These are phyloP conservation scores for Kodamaea alishanica DNA, from an alignment of 1,139 yeast species.

Conservation along the genomic window DNA sequence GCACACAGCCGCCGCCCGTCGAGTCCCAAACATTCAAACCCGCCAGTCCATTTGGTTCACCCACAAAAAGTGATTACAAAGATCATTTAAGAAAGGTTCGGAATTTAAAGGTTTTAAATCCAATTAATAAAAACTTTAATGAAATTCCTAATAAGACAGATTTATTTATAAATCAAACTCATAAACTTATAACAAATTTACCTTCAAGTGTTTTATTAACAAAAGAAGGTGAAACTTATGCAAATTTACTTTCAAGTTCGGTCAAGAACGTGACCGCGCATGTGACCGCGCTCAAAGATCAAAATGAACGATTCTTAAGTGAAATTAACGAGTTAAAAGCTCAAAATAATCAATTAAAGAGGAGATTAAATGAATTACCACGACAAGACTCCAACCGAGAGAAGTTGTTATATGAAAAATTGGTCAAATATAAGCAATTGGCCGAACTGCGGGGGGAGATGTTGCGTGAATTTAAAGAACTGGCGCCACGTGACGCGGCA, in stretches of 20 bases:
- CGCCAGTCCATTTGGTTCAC: constrained; percentile 16
- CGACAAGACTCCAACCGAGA: constrained; percentile 15
- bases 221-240: constrained; percentile 28
- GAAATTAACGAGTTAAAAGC: constrained; percentile 15
- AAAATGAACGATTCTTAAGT: constrained; percentile 13
- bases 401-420: constrained; percentile 28
- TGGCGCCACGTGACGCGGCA: too few species aligned
- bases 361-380: constrained; percentile 7
- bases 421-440: constrained; percentile 32
- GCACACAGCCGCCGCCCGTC: constrained; percentile 11
- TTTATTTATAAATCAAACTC: constrained; percentile 29
- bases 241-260: constrained; percentile 20
- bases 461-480: constrained; percentile 2
- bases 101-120: too few species aligned
- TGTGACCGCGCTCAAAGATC: constrained; percentile 19
- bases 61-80: constrained; percentile 21
- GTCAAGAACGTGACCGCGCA: constrained; percentile 22
- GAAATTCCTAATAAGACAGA: constrained; percentile 19
- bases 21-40: too few species aligned
- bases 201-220: constrained; percentile 22
- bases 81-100: constrained; percentile 12
- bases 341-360: constrained; percentile 8
- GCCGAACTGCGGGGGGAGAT: constrained; percentile 20
- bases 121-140: too few species aligned
- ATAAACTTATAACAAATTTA: constrained; percentile 22